Evolutionary conservation across 768 basidiomycete species (phyloP).

Genomic region (Boletus fagicola): DNA sequence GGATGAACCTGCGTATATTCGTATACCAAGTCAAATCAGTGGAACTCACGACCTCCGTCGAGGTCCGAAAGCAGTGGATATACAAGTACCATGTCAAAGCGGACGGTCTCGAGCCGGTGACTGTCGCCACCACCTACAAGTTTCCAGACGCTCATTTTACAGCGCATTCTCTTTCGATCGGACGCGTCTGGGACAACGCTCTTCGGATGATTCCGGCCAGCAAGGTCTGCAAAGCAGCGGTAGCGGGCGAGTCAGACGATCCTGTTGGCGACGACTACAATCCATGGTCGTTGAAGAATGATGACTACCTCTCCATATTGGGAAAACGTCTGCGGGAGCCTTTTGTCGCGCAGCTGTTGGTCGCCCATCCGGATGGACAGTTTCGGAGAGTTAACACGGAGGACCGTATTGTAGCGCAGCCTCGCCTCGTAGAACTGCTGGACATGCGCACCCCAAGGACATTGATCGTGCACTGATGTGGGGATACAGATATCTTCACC

Average conservation of each 20-base stretch:
- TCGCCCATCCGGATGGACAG: conserved; percentile 21
- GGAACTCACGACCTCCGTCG: conserved; percentile 2
- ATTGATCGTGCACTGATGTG: conserved; percentile 20
- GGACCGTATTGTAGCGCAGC: conserved; percentile 23
- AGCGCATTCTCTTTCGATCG: conserved; percentile 14
- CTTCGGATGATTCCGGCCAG: conserved; percentile 7
- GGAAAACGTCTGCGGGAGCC: conserved; percentile 19
- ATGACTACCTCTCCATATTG: conserved; percentile 6
- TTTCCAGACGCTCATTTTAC: conserved; percentile 2
- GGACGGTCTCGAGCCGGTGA: conserved; percentile 16
- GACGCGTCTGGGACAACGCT: conserved; percentile 27
- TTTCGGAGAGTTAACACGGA: conserved; percentile 23
- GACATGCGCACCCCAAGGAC: conserved; percentile 21
- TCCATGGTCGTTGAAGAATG: conserved; percentile 18
- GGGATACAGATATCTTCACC: neutral
- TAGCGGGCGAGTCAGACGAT: neutral
- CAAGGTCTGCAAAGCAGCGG: neutral
- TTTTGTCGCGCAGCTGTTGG: conserved; percentile 25
- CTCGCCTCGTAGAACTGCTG: conserved; percentile 11
- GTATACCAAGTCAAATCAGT: conserved; percentile 22
- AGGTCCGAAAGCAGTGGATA: conserved; percentile 10
- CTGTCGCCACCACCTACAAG: conserved; percentile 13
- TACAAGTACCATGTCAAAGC: conserved; percentile 24
- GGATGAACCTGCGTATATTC: conserved; percentile 30
- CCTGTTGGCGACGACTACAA: neutral